Evolutionary conservation across 2,329 filamentous ascomycete species (phyloP).

Genomic region (Chaetothyriales sp.): DNA sequence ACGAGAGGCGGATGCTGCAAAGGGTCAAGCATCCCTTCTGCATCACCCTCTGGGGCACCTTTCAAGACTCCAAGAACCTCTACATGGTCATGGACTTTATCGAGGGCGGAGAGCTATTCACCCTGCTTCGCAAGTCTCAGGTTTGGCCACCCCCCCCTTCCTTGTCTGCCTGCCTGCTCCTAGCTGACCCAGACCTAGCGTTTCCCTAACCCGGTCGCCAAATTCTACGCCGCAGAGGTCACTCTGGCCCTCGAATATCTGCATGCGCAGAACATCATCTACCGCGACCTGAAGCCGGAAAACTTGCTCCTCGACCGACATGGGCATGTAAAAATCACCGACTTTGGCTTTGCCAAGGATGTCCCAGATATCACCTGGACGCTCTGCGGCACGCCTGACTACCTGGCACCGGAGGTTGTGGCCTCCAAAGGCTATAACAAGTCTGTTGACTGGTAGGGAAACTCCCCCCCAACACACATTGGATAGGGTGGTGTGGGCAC

Average conservation of each 20-base stretch:
- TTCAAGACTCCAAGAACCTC: constrained; percentile 84
- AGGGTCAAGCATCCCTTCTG: constrained; percentile 96
- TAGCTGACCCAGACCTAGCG: constrained; percentile 42
- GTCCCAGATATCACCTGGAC: constrained; percentile 99
- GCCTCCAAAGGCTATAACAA: constrained; percentile 99
- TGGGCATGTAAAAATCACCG: constrained; percentile 90
- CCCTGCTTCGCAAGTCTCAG: constrained; percentile 79
- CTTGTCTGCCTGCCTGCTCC: constrained; percentile 1
- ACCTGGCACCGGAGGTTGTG: constrained; percentile 94
- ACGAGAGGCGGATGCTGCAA: constrained; percentile 88
- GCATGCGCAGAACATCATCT: constrained; percentile 90
- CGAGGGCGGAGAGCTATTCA: constrained; percentile 94
- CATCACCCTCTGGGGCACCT: constrained; percentile 95
- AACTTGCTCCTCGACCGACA: constrained; percentile 84
- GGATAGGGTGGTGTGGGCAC: not conserved
- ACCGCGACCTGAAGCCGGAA: constrained; percentile 91
- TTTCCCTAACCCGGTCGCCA: constrained; percentile 95
- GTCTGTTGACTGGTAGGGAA: constrained; percentile 87
- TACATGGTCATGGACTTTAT: constrained; percentile 99
- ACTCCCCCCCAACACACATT: too few relatives aligned
- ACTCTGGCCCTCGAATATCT: constrained; percentile 91
- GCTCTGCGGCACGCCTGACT: constrained; percentile 91
- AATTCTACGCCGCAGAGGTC: constrained; percentile 97
- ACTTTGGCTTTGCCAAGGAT: constrained; percentile 97
- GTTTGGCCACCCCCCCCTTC: constrained; percentile 36